Conservation (phyloP, 1,284 basidiomycete genomes). For the Apiotrichum gracile region DNA sequence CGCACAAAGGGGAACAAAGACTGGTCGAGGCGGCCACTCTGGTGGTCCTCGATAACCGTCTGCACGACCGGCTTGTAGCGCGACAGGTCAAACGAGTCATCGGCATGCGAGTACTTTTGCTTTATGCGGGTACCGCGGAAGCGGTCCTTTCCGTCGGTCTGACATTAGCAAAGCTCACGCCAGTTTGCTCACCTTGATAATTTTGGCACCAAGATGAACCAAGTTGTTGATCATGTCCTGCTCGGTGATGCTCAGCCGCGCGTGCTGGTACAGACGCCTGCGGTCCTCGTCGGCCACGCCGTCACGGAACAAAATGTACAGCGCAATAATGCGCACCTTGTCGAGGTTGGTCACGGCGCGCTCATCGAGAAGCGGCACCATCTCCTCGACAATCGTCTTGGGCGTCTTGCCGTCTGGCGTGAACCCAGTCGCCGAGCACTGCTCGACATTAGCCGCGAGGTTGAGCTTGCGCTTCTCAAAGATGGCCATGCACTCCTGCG, state of each 20-base stretch:
- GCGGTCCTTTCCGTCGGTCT: slow-evolving; percentile 25
- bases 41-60: slow-evolving; percentile 84
- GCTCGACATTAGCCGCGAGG: slow-evolving; percentile 84
- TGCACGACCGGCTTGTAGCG: slow-evolving; percentile 83
- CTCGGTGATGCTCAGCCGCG: slow-evolving; percentile 78
- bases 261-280: slow-evolving; percentile 90
- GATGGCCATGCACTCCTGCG: slow-evolving; percentile 90
- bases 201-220: slow-evolving; percentile 71
- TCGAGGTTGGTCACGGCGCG: slow-evolving; percentile 61
- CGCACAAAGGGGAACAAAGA: slow-evolving; percentile 83
- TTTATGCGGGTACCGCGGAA: slow-evolving; percentile 75
- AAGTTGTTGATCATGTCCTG: slow-evolving; percentile 93
- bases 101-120: slow-evolving; percentile 59
- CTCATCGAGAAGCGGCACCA: slow-evolving; percentile 93
- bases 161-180: neutral
- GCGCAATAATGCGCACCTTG: slow-evolving; percentile 93
- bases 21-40: slow-evolving; percentile 69
- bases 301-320: slow-evolving; percentile 93
- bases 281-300: slow-evolving; percentile 97
- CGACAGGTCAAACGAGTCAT: slow-evolving; percentile 93
- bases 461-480: slow-evolving; percentile 86
- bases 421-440: slow-evolving; percentile 86
- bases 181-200: slow-evolving; percentile 58
- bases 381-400: slow-evolving; percentile 91
- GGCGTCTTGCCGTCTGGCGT: slow-evolving; percentile 85